A percentile compares a stretch with the other conserved stretches of the same genome.
These are phyloP conservation scores for Metarhizium sp. DNA, from an alignment of 2,329 filamentous ascomycete species.

Conservation along the genomic window DNA sequence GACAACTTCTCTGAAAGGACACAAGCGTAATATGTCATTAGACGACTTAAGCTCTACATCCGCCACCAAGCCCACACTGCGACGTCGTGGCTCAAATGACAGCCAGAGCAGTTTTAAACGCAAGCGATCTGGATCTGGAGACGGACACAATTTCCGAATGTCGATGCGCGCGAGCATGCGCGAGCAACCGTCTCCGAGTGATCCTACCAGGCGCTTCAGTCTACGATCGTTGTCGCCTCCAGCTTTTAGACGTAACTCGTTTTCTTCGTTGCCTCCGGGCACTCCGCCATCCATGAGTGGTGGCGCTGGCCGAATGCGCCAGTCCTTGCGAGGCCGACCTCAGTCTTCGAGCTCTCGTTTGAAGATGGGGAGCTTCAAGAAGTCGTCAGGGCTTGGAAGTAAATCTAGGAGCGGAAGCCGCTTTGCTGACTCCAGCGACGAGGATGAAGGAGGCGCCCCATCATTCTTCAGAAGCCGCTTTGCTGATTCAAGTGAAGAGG, in stretches of 20 bases:
- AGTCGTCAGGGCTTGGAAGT: slow-evolving; percentile 28
- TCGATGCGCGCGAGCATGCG: slow-evolving; percentile 53
- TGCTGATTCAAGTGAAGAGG: slow-evolving; percentile 22
- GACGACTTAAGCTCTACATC: slow-evolving; percentile 13
- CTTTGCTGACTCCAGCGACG: slow-evolving; percentile 55
- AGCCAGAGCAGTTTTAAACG: slow-evolving; percentile 81
- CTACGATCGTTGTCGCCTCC: slow-evolving; percentile 62
- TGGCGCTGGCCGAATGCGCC: slow-evolving; percentile 29
- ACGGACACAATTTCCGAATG: slow-evolving; percentile 54
- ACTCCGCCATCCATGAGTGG: slow-evolving; percentile 14
- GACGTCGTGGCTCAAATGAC: slow-evolving; percentile 51
- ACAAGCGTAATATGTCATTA: slow-evolving; percentile 16
- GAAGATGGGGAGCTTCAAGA: slow-evolving; percentile 29
- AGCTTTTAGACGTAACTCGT: slow-evolving; percentile 34
- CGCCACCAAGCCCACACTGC: slow-evolving; percentile 25
- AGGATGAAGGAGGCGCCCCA: slow-evolving; percentile 29
- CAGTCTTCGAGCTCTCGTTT: slow-evolving; percentile 28
- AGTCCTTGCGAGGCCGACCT: slow-evolving; percentile 31
- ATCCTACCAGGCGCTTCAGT: slow-evolving; percentile 51
- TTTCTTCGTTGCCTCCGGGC: slow-evolving; percentile 28
- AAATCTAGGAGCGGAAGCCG: slow-evolving; percentile 36
- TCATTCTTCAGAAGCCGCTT: slow-evolving; percentile 49
- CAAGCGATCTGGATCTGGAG: slow-evolving; percentile 34
- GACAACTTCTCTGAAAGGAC: slow-evolving; percentile 9
- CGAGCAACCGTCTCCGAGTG: slow-evolving; percentile 17